Percentiles rank a stretch among this genome's conserved stretches.
Evolutionary conservation across 1,284 basidiomycete genomes (phyloP).

Genomic region (Heterobasidion parviporum): DNA sequence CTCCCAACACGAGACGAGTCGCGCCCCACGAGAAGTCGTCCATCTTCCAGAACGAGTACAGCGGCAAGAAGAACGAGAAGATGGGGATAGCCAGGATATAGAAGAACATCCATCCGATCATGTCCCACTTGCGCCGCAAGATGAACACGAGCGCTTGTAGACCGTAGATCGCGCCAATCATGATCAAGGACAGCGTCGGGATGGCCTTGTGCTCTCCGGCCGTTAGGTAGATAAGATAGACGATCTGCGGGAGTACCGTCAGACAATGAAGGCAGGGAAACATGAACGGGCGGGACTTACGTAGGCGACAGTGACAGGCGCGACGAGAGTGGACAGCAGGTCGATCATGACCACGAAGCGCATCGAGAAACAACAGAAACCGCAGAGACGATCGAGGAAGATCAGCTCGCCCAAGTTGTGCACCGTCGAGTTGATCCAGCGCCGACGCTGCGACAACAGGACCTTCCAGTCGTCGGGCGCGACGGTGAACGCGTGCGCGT

Average conservation of each 20-base stretch:
- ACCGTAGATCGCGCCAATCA: constrained; percentile 93
- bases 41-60: constrained; percentile 99
- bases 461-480: constrained; percentile 93
- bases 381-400: constrained; percentile 89
- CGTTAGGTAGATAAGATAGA: constrained; percentile 79
- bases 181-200: constrained; percentile 76
- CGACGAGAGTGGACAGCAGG: constrained; percentile 78
- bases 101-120: constrained; percentile 97
- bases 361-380: constrained; percentile 99
- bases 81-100: constrained; percentile 89
- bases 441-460: constrained; percentile 92
- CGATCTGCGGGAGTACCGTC: constrained; percentile 46
- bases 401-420: constrained; percentile 94
- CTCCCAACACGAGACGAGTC: constrained; percentile 90
- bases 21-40: constrained; percentile 99
- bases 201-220: constrained; percentile 56
- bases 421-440: constrained; percentile 99
- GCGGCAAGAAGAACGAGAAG: constrained; percentile 88
- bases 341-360: constrained; percentile 97
- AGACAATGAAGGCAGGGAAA: constrained; percentile 4
- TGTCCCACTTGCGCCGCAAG: constrained; percentile 87
- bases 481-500: constrained; percentile 88
- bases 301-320: constrained; percentile 91
- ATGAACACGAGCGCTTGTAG: constrained; percentile 84
- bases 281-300: constrained; percentile 40